These are phyloP conservation scores for Lactifluus pinguis DNA, from an alignment of 768 basidiomycete genomes.

Conservation along the genomic window DNA sequence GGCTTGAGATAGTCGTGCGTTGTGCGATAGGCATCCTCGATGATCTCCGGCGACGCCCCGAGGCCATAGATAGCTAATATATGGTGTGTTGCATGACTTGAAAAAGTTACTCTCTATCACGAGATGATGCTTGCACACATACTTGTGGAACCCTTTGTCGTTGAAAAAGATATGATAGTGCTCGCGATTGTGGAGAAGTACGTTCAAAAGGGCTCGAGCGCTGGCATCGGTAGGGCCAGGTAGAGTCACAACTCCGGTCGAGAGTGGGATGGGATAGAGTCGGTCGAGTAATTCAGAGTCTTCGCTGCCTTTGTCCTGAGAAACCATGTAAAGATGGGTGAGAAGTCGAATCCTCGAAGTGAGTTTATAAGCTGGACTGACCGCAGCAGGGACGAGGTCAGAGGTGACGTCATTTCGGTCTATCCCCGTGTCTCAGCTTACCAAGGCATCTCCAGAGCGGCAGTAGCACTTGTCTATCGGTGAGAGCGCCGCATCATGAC, in stretches of 20 bases:
- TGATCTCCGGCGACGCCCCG: slow-evolving; percentile 38
- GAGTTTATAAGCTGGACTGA: too few species aligned
- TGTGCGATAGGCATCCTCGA: slow-evolving; percentile 34
- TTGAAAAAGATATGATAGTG: slow-evolving; percentile 51
- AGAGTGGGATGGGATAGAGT: slow-evolving; percentile 9
- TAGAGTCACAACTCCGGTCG: not conserved
- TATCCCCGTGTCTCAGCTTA: too few species aligned
- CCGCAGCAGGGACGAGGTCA: too few species aligned
- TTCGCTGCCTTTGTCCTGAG: not conserved
- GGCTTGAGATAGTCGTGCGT: slow-evolving; percentile 34
- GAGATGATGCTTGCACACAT: slow-evolving; percentile 1
- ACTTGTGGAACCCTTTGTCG: slow-evolving; percentile 28
- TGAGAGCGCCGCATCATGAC: too few species aligned
- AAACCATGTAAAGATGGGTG: not conserved
- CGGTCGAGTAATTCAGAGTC: not conserved
- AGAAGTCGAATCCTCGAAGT: too few species aligned
- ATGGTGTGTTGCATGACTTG: slow-evolving; percentile 50
- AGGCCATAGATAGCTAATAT: slow-evolving; percentile 50
- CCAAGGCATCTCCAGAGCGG: too few species aligned
- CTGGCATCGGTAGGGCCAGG: slow-evolving; percentile 8
- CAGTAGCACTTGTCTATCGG: too few species aligned
- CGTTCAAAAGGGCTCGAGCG: not conserved
- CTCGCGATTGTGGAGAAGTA: slow-evolving; percentile 41
- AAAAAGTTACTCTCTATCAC: not conserved
- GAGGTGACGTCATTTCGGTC: too few species aligned